Percentiles rank a stretch among this genome's conserved stretches.
Conservation (phyloP, 2,329 filamentous ascomycete species). For the Talaromyces albobiverticillius region DNA sequence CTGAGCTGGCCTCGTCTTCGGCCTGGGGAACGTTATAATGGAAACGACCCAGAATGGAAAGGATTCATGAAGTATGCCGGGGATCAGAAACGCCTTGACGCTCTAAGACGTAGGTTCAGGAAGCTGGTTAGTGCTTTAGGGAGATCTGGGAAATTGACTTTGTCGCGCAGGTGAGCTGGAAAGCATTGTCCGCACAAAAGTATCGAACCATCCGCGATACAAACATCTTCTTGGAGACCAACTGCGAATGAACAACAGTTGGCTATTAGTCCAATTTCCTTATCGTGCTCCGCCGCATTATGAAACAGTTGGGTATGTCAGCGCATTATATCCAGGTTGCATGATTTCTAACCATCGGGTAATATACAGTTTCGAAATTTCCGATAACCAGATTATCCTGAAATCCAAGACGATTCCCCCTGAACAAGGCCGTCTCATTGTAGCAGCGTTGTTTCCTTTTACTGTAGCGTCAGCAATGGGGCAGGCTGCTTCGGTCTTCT, state of each 20-base stretch:
- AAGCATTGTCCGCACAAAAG: slow-evolving; percentile 59
- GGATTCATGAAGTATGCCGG: slow-evolving; percentile 59
- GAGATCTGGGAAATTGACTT: neutral
- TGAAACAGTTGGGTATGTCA: slow-evolving; percentile 56
- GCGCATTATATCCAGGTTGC: neutral
- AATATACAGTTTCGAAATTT: slow-evolving; percentile 26
- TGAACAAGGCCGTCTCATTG: slow-evolving; percentile 29
- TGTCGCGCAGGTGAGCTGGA: slow-evolving; percentile 53
- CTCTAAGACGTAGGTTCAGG: neutral
- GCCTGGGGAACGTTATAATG: slow-evolving; percentile 29
- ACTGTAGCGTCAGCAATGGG: slow-evolving; percentile 31
- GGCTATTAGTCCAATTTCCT: slow-evolving; percentile 63
- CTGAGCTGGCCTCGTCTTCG: slow-evolving; percentile 51
- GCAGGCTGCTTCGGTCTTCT: slow-evolving; percentile 31
- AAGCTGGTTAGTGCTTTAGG: neutral
- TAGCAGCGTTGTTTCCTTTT: slow-evolving; percentile 29
- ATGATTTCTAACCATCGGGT: neutral
- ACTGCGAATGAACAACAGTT: slow-evolving; percentile 51
- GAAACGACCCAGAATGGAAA: slow-evolving; percentile 61
- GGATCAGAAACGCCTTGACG: slow-evolving; percentile 41
- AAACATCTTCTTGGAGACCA: slow-evolving; percentile 46
- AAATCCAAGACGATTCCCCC: slow-evolving; percentile 25
- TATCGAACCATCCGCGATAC: slow-evolving; percentile 26
- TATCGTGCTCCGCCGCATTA: slow-evolving; percentile 58
- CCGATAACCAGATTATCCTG: slow-evolving; percentile 25